A percentile compares a stretch with the other conserved stretches of the same genome.
Conservation (phyloP, 257 asterid genomes). For the Mitragyna speciosa region DNA sequence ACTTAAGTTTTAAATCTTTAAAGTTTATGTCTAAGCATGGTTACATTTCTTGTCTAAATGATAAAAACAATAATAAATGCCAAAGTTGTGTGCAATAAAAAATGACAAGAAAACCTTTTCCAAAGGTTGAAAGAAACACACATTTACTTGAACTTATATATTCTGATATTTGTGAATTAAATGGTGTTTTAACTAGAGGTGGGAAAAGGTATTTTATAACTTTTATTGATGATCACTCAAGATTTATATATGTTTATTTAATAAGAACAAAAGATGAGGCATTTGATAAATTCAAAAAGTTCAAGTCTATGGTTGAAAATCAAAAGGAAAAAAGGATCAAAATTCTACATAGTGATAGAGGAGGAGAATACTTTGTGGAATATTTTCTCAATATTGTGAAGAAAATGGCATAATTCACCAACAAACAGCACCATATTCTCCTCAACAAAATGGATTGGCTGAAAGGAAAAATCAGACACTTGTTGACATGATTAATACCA, state of each 20-base stretch:
- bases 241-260: background rate
- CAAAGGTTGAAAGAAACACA: background rate
- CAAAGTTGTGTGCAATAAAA: background rate
- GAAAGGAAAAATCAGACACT: no score
- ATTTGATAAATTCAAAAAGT: background rate
- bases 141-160: background rate
- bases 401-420: no score
- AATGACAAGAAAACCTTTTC: background rate
- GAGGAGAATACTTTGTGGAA: background rate
- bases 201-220: background rate
- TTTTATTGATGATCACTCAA: background rate
- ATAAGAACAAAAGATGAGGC: background rate
- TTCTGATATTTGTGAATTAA: background rate
- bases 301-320: background rate
- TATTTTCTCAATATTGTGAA: no score
- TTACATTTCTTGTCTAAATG: background rate
- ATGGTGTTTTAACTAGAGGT: background rate
- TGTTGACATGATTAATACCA: no score
- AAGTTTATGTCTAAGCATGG: background rate
- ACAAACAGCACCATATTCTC: no score
- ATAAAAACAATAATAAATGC: background rate
- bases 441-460: no score
- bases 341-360: background rate
- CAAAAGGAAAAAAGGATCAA: background rate
- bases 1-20: background rate